Evolutionary conservation across 2,329 filamentous ascomycete genomes (phyloP).

Genomic region (Trichocomaceae sp.): DNA sequence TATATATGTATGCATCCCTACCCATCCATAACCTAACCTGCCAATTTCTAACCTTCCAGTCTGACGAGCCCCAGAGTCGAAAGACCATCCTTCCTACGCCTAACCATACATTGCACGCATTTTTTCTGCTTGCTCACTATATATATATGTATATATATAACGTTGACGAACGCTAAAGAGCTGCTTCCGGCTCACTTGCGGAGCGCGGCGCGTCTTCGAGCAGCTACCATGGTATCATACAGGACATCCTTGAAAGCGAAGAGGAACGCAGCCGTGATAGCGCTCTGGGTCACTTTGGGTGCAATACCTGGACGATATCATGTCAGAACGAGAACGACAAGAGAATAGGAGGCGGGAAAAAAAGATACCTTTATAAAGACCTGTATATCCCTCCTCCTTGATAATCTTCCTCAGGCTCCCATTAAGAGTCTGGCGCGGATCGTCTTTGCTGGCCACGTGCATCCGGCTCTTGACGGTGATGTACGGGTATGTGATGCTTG

Average conservation of each 20-base stretch:
- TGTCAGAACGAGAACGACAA: constrained; percentile 13
- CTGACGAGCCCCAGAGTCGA: not conserved
- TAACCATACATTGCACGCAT: not conserved
- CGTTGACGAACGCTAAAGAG: not conserved
- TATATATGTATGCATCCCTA: too few species aligned
- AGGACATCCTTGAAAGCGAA: constrained; percentile 98
- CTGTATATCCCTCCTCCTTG: constrained; percentile 80
- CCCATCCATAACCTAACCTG: not conserved
- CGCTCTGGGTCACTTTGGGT: constrained; percentile 94
- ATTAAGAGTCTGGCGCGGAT: constrained; percentile 73
- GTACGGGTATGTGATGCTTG: constrained; percentile 91
- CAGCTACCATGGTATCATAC: constrained; percentile 55
- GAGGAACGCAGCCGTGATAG: constrained; percentile 88
- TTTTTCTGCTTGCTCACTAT: not conserved
- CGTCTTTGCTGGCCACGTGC: constrained; percentile 75
- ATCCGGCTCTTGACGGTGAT: constrained; percentile 98
- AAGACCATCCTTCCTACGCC: not conserved
- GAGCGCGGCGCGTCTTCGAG: constrained; percentile 25
- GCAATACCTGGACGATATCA: constrained; percentile 62
- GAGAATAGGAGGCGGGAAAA: too few species aligned
- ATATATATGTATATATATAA: not conserved
- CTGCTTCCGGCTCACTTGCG: constrained; percentile 22
- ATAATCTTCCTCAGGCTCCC: constrained; percentile 73
- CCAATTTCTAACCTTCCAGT: not conserved
- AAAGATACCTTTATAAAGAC: constrained; percentile 75